Conservation (phyloP, 2,329 filamentous ascomycete species). For the Botrytis galanthina region DNA sequence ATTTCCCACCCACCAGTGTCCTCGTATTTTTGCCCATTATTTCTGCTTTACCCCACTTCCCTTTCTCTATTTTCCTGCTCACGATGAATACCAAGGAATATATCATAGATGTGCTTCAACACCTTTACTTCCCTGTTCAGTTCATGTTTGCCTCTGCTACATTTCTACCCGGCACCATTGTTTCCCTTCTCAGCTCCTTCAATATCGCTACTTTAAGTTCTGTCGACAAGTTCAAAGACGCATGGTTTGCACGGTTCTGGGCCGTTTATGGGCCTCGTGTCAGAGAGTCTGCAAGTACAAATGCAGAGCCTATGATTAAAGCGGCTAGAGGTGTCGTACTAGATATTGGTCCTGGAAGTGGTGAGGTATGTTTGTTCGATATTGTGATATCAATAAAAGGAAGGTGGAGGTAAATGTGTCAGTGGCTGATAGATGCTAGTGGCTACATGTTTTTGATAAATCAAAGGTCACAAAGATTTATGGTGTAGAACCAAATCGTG, state of each 20-base stretch:
- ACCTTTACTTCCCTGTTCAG: constrained; percentile 46
- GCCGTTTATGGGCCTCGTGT: constrained; percentile 50
- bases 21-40: background rate
- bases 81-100: constrained; percentile 16
- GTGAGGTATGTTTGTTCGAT: constrained; percentile 55
- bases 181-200: constrained; percentile 41
- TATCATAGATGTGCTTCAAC: constrained; percentile 23
- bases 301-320: constrained; percentile 46
- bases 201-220: constrained; percentile 44
- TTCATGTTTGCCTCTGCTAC: constrained; percentile 51
- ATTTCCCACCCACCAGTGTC: background rate
- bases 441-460: constrained; percentile 20
- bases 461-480: constrained; percentile 47
- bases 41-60: background rate
- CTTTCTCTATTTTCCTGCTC: background rate
- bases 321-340: constrained; percentile 33
- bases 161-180: constrained; percentile 53
- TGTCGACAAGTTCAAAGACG: constrained; percentile 39
- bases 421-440: constrained; percentile 51
- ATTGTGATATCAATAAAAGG: constrained; percentile 40
- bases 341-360: constrained; percentile 62
- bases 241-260: constrained; percentile 65
- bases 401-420: constrained; percentile 9
- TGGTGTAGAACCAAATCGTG: constrained; percentile 62
- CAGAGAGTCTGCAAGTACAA: constrained; percentile 42